Evolutionary conservation across 2,329 filamentous ascomycete genomes (phyloP).

Genomic region (Talaromyces atroroseus): DNA sequence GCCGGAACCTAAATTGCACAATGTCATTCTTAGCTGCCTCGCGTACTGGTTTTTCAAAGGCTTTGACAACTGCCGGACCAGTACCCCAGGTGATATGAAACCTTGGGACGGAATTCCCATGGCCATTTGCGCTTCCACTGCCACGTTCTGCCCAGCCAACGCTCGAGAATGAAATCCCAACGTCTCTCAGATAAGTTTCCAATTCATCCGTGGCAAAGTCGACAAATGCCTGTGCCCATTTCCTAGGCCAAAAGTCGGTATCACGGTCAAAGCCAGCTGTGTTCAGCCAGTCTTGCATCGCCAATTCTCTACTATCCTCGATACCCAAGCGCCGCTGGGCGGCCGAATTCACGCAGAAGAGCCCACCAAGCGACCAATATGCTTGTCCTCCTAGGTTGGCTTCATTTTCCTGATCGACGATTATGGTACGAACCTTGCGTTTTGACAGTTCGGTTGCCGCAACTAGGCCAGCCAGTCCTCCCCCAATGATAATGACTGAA

Average conservation of each 20-base stretch:
- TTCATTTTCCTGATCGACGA: conserved; percentile 54
- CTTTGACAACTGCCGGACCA: conserved; percentile 54
- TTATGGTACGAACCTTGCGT: conserved; percentile 22
- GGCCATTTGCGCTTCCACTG: conserved; percentile 50
- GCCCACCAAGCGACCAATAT: conserved; percentile 59
- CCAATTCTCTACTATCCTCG: conserved; percentile 52
- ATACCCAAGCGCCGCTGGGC: conserved; percentile 56
- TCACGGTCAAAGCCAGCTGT: conserved; percentile 56
- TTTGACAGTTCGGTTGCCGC: conserved; percentile 26
- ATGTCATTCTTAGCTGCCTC: conserved; percentile 50
- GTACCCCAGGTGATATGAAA: conserved; percentile 60
- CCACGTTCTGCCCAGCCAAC: conserved; percentile 60
- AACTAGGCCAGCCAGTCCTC: conserved; percentile 27
- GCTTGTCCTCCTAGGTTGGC: conserved; percentile 57
- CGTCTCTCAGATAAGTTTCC: conserved; percentile 52
- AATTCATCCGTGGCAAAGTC: conserved; percentile 56
- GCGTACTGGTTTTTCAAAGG: conserved; percentile 53
- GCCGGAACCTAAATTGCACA: conserved; percentile 52
- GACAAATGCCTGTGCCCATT: conserved; percentile 61
- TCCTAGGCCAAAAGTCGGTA: conserved; percentile 52
- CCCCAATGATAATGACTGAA: conserved; percentile 25
- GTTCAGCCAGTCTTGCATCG: conserved; percentile 55
- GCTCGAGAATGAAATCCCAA: conserved; percentile 50
- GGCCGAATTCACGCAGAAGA: conserved; percentile 56
- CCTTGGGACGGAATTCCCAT: conserved; percentile 59